Percentiles rank a stretch among this genome's conserved stretches.
phyloP scores from a whole-genome alignment of 192 early-diverging fungal species.

The Gigaspora rosea region DNA sequence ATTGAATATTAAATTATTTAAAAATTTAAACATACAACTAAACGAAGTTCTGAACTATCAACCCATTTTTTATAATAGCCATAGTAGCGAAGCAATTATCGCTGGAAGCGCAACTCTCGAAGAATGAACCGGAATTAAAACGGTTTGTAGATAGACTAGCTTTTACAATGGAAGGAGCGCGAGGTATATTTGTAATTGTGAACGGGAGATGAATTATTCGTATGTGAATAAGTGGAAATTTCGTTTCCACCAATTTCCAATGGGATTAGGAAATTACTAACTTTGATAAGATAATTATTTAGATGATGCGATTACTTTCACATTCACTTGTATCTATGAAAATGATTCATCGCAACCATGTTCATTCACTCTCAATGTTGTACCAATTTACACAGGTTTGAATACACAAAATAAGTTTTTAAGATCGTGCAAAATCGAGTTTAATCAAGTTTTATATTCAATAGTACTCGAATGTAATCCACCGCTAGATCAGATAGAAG shows the following conservation, averaged over 20 bases:
- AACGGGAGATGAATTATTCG: neutral
- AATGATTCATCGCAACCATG: conserved; percentile 13
- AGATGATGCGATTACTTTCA: conserved; percentile 7
- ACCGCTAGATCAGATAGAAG: neutral
- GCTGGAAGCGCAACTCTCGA: neutral
- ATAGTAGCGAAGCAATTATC: neutral
- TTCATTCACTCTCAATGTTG: neutral
- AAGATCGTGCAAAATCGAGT: neutral
- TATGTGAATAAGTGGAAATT: too few species aligned
- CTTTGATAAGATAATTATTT: neutral
- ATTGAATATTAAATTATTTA: neutral
- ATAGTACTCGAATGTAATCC: conserved; percentile 10
- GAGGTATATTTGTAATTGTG: neutral
- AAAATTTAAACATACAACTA: too few species aligned
- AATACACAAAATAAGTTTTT: conserved; percentile 1
- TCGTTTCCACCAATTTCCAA: too few species aligned
- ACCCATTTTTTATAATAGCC: neutral
- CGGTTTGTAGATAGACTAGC: conserved; percentile 5
- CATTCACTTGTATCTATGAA: conserved; percentile 14
- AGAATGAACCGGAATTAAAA: conserved; percentile 20
- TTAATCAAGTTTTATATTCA: neutral
- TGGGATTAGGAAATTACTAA: too few species aligned
- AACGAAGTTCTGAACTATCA: too few species aligned
- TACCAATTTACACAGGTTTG: neutral
- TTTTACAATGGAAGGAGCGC: conserved; percentile 6